phyloP scores from a whole-genome alignment of 2,329 filamentous ascomycete species.

The Colletotrichum nymphaeae region DNA sequence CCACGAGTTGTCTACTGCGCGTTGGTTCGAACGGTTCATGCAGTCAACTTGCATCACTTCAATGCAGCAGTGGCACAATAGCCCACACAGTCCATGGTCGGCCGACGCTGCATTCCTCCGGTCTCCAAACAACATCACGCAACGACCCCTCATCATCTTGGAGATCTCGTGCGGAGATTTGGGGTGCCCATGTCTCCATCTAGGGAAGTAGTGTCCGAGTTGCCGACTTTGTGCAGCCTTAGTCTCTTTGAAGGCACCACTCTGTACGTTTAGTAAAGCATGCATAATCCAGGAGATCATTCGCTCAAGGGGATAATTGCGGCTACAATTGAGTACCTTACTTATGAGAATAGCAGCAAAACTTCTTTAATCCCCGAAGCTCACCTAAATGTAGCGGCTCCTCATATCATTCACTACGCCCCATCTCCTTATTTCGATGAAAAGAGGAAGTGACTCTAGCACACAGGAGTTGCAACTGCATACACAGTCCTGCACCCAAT shows the following conservation, averaged over 20 bases:
- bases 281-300: not conserved
- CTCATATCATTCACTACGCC: not conserved
- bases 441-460: not conserved
- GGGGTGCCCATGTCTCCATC: not conserved
- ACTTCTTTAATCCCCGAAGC: not conserved
- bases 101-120: not conserved
- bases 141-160: not conserved
- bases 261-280: no score
- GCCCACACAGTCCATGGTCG: not conserved
- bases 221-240: not conserved
- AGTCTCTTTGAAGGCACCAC: not conserved
- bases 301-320: not conserved
- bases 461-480: constrained; percentile 19
- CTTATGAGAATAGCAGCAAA: not conserved
- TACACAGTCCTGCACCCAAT: constrained; percentile 32
- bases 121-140: not conserved
- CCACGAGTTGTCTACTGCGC: no score
- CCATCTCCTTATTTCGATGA: not conserved
- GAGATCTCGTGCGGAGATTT: not conserved
- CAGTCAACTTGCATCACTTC: not conserved
- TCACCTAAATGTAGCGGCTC: not conserved
- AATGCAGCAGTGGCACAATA: not conserved
- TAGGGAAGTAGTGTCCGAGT: not conserved
- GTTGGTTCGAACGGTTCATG: not conserved
- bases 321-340: not conserved